Base-by-base conservation (phyloP, 805 yeast species). In the Diddensiella caesifluorescens region DNA sequence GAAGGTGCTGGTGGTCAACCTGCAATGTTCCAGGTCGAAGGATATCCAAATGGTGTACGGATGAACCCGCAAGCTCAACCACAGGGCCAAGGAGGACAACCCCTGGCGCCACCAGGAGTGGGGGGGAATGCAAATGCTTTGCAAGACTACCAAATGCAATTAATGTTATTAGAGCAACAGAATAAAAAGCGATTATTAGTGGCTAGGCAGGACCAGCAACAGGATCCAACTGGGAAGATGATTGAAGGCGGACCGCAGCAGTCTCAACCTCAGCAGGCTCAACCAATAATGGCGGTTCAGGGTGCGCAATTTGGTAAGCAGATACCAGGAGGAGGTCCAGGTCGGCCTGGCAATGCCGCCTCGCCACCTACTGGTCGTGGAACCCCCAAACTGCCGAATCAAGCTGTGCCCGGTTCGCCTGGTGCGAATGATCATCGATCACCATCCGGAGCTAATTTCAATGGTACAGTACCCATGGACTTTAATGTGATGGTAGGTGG, bases 61-160 rank as follows among this genome's bases (percentile, higher is more conserved):
- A 31, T 37, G 25, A 23, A 47, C 18, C 27, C 46, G 33, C 46
- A 50, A 31, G 23, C 38, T 3, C 41, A 22, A 10, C 42, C 15
- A 13, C 38, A 22, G 16, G 44, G 50, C n/a, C 60, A 35, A 23
- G 54, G 33, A 31, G 53, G 48, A 23, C 56, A 48, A 18, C 47
- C 30, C 7, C 68, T 48, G 32, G 47, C 43, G 10, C 48, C 45
- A 9, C 38, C 39, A 26, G 47, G 42, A 31, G 58, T 57, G 49
- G 67, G 63, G 42, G 53, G 48, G 33, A 61, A 61, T 50, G 68
- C 64, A 44, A 72, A 71, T 53, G 89, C 90, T 1, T 64, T 85
- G 29, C 85, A 81, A 53, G 94, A 85, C 56, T 85, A 86, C 60
- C 94, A 85, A 59, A 79, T 77, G 69, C 90, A 84, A 60, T 65